Base-by-base conservation (phyloP, 148 eudicot genomes). In the Diospyros lotus region DNA sequence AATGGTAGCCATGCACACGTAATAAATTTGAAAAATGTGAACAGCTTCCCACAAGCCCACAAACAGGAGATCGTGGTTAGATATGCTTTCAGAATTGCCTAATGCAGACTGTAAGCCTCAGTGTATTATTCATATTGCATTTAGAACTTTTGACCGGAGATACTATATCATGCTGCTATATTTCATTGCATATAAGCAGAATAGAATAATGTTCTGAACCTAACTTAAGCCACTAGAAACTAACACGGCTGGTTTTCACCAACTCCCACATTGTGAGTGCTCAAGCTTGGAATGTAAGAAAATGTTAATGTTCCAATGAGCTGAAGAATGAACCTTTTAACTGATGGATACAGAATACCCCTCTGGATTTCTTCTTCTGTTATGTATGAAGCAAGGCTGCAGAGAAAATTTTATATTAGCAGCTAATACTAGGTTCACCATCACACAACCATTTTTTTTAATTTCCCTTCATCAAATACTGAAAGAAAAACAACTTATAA, bases 351-450 rank as follows among this genome's bases (percentile, higher is more conserved):
- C 75, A 95, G 78, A 65, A 92, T 69, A 51, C 99, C 99, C 78
- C 74, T 81, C 64, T 87, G 83, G 76, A 91, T 91, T 76, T 95
- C 97, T 69, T 95, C 94, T 9, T 95, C 94, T 28, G 91, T 89
- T 74, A 95, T 95, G 80, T 93, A 90, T 44, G 97, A 89, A 76
- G 97, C 99, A 78, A 95, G 97, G 84, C 99, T 95, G 96, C 82
- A 40, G 38, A 69, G 44, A 51, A 75, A 48, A 41, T 66, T 55
- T 50, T 17, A 73, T 7, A 59, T 64, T 46, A 60, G 72, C 69
- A 71, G 71, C 4, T 13, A 17, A 9, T 12, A 64, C 44, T 38
- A 18, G 64, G 41, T 0, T 45, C 12, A 45, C 44, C 6, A 46
- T 64, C 51, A 43, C 6, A 9, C 39, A 39, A 59, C 44, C 44